Evolutionary conservation across 805 yeast species (phyloP), one percentile per base, ranked within the genome.

Genomic region (Zygosaccharomyces siamensis): DNA sequence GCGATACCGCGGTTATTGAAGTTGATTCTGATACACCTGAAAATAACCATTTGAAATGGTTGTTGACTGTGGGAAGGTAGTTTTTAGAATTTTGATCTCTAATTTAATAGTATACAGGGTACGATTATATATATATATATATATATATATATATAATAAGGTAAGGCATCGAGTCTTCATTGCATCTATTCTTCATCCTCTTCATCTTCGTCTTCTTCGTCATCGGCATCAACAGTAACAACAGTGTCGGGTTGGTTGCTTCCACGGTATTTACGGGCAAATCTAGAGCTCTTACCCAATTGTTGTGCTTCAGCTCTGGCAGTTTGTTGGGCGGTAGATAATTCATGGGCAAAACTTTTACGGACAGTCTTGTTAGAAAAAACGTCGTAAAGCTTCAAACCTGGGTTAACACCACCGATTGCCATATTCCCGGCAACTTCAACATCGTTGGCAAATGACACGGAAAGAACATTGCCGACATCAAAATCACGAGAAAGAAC

Each of bases 361-460:
- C 96, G 79, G 16, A 90, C 90, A 12, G 92, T 76, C 52, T 79
- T 73, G 71, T 93, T 93, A 46, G 88, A 79, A 66, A 90, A 86
- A 7, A 83, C 77, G 70, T 93, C 98, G 96, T 97, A 93, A 72
- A 93, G 78, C 72, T 89, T 90, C 67, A 93, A 73, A 11, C 86
- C 84, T 14, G 89, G 84, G 45, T 77, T 76, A 38, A 86, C 88
- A 61, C 99, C 99, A 58, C 97, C 98, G 52, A 89, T 77, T 18
- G 83, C 82, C 54, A 93, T 66, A 63, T 85, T 79, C 52, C 97
- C 97, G 2, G 89, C 81, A 40, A 85, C 86, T 68, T 87, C 96
- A 48, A 79, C 70, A 67, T 93, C 98, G 43, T 89, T 84, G 2
- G 96, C 93, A 74, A 89, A 93, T 7, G 85, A 71, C 8, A 87